Percentiles rank a stretch among this genome's conserved stretches.
These are phyloP conservation scores for Clonostachys sp. DNA, from an alignment of 2,329 filamentous ascomycete species.

Conservation along the genomic window DNA sequence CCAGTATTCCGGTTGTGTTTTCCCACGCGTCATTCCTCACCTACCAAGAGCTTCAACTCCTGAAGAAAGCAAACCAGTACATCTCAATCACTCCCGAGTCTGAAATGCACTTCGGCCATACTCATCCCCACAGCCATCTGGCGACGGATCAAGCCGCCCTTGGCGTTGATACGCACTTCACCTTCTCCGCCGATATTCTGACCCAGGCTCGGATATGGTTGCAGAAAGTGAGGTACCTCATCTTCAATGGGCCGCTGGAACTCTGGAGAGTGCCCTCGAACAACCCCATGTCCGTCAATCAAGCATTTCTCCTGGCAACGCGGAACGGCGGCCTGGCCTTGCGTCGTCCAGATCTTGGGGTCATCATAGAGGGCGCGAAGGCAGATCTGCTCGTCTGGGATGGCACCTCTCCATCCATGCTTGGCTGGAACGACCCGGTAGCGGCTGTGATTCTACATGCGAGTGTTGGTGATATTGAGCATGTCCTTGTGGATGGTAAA, in stretches of 20 bases:
- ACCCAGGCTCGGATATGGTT: constrained; percentile 50
- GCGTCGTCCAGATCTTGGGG: constrained; percentile 43
- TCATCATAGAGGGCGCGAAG: constrained; percentile 42
- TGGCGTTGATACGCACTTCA: constrained; percentile 50
- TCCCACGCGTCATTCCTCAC: constrained; percentile 44
- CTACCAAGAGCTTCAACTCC: constrained; percentile 26
- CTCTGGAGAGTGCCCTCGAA: constrained; percentile 34
- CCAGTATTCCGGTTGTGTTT: constrained; percentile 42
- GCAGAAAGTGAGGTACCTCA: constrained; percentile 26
- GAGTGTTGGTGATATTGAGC: constrained; percentile 43
- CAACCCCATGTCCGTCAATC: constrained; percentile 46
- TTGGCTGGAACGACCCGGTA: constrained; percentile 51
- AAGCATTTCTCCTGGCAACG: constrained; percentile 52
- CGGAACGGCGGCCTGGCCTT: constrained; percentile 46
- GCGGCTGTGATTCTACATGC: constrained; percentile 53
- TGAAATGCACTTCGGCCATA: constrained; percentile 55
- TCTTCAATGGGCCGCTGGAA: constrained; percentile 21
- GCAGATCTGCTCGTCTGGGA: constrained; percentile 51
- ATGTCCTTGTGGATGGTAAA: constrained; percentile 43
- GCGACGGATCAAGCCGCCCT: constrained; percentile 46
- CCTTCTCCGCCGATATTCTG: constrained; percentile 40
- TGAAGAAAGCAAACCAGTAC: constrained; percentile 45
- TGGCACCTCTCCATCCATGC: constrained; percentile 38
- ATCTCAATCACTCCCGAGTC: constrained; percentile 55
- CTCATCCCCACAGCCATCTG: constrained; percentile 33